Percentiles rank a stretch among this genome's conserved stretches.
Conservation (phyloP, 176 grass and related monocot genomes). For the Coix lacrymajobi region DNA sequence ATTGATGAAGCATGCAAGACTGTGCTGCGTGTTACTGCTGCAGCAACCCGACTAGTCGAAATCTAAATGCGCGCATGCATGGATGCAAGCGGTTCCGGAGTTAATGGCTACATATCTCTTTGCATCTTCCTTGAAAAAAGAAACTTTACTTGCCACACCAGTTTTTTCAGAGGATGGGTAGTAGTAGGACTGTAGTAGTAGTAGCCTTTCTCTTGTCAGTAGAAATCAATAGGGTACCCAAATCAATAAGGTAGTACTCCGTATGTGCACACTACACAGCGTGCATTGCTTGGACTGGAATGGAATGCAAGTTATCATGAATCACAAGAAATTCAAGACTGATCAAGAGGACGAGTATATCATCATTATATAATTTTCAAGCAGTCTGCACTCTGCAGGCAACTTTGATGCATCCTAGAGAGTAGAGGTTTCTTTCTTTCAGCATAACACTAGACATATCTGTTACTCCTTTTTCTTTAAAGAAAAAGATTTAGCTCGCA, state of each 20-base stretch:
- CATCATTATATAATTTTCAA: slow-evolving; percentile 16
- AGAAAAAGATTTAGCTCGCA: not conserved
- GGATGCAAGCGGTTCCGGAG: slow-evolving; percentile 26
- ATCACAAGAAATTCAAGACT: not conserved
- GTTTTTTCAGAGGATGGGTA: slow-evolving; percentile 27
- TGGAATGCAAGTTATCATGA: not conserved
- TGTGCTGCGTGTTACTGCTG: slow-evolving; percentile 31
- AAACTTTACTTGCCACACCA: slow-evolving; percentile 18
- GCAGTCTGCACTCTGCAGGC: not conserved
- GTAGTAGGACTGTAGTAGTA: not conserved
- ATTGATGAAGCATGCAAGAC: slow-evolving; percentile 40
- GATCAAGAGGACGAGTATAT: too few relatives aligned
- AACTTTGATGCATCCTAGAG: not conserved
- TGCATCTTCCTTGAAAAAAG: slow-evolving; percentile 43
- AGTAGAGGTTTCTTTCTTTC: not conserved
- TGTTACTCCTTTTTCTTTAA: not conserved
- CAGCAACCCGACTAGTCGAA: slow-evolving; percentile 45
- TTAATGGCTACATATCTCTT: slow-evolving; percentile 47
- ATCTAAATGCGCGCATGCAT: slow-evolving; percentile 42
- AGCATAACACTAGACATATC: not conserved
- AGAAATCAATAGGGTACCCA: slow-evolving; percentile 44
- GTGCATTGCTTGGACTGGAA: not conserved
- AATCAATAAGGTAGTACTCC: too few relatives aligned
- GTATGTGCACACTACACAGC: not conserved
- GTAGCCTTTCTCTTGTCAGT: slow-evolving; percentile 14